Evolutionary conservation across 1,139 yeast genomes (phyloP).

Genomic region (Pichia sp.): DNA sequence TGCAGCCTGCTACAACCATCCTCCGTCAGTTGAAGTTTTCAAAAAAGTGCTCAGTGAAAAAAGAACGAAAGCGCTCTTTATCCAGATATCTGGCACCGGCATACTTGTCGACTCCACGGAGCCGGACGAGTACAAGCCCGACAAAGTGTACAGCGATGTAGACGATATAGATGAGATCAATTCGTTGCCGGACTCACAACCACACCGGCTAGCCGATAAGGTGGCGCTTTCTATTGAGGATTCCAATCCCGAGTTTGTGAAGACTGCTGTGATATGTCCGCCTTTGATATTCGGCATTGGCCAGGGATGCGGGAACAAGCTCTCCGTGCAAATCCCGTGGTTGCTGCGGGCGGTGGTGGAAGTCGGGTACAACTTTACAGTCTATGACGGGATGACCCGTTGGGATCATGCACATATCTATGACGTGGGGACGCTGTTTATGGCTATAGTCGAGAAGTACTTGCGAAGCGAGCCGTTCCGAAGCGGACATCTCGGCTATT

Average conservation of each 20-base stretch:
- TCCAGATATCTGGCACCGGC: slow-evolving; percentile 5
- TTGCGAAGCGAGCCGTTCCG: background rate
- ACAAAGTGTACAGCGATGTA: slow-evolving; percentile 4
- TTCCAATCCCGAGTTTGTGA: background rate
- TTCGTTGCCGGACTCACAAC: background rate
- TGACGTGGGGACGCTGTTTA: slow-evolving; percentile 5
- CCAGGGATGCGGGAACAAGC: slow-evolving; percentile 3
- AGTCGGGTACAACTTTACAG: background rate
- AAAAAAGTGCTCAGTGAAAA: slow-evolving; percentile 2
- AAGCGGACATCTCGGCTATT: slow-evolving; percentile 3
- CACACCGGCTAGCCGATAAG: slow-evolving; percentile 4
- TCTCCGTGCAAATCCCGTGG: slow-evolving; percentile 6
- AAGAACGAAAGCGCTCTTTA: background rate
- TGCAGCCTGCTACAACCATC: slow-evolving; percentile 6
- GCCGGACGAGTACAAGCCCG: background rate
- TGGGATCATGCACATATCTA: slow-evolving; percentile 6
- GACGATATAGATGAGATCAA: slow-evolving; percentile 8
- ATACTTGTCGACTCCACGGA: background rate
- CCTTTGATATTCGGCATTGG: slow-evolving; percentile 8
- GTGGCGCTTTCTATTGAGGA: slow-evolving; percentile 3
- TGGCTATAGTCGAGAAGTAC: background rate
- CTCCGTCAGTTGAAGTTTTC: background rate
- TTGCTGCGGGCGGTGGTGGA: background rate
- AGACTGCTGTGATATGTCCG: slow-evolving; percentile 5
- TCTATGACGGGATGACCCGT: background rate